Evolutionary conservation across 129 eudicot species (phyloP), one percentile per base, ranked within the genome.

Genomic region (Pseudognaphalium luteoalbum): DNA sequence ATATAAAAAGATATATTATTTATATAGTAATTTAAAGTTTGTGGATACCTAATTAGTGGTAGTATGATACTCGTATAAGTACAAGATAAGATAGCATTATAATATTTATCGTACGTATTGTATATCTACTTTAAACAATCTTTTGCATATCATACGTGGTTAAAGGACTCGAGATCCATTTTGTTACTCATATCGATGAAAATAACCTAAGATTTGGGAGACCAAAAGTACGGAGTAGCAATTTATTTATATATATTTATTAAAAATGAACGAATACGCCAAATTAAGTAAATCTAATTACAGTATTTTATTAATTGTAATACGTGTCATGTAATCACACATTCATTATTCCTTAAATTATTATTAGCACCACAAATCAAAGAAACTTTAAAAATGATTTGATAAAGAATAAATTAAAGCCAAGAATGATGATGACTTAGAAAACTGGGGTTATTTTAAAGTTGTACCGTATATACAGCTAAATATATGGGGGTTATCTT

Each of bases 121-220:
- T 35, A 35, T 35, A n/a, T 30, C 3, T 35, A 35, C 39, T 35
- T 6, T 35, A 35, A 6, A 58, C 28, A 17, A 58, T 19, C 60
- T 15, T 2, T 12, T 8, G 32, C 19, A 50, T 51, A 56, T 17
- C n/a, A 37, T 71, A 50, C 15, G 35, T 21, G 10, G 54, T 10
- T 47, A 22, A 32, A 72, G 52, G 52, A 76, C 73, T 76, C 73
- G 80, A 76, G 80, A 76, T 76, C 66, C 73, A 22, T 73, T 57
- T 66, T 54, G 17, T 35, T 7, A 76, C 66, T 32, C 37, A 3
- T 35, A 51, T 66, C 66, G 73, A 76, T 66, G 66, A 51, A 52
- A 4, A 1, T 51, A 50, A 54, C 66, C 25, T 56, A 52, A 51
- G 47, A 66, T 33, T 51, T 51, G 37, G 72, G 65, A 11, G 20